These are phyloP conservation scores for Citrus reticulata DNA, from an alignment of 345 rosid species.

Conservation along the genomic window DNA sequence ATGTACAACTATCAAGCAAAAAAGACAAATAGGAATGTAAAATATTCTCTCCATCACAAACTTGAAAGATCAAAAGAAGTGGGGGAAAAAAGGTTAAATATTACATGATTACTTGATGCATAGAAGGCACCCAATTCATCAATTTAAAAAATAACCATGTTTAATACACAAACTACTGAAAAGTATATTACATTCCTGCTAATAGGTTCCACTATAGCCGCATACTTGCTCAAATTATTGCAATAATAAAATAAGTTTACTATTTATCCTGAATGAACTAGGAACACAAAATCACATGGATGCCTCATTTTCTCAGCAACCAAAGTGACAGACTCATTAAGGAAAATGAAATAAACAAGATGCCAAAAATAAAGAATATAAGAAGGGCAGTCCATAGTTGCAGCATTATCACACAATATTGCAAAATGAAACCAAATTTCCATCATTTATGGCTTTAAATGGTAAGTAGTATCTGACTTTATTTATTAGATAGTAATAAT, in stretches of 20 bases:
- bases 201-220: neutral
- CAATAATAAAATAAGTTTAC: neutral
- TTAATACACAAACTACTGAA: neutral
- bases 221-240: neutral
- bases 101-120: neutral
- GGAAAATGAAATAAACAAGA: neutral
- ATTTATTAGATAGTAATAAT: neutral
- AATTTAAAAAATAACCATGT: neutral
- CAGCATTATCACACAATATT: neutral
- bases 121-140: neutral
- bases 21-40: neutral
- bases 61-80: neutral
- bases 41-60: neutral
- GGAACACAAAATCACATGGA: neutral
- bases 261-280: neutral
- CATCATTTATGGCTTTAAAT: neutral
- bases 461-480: neutral
- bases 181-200: conserved; percentile 1
- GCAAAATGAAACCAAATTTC: neutral
- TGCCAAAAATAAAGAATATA: neutral
- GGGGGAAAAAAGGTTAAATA: no score
- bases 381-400: neutral
- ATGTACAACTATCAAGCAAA: neutral
- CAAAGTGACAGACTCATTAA: neutral
- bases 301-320: neutral